These are phyloP conservation scores for Saccharomycopsis amapae DNA, from an alignment of 805 yeast species.

Conservation along the genomic window DNA sequence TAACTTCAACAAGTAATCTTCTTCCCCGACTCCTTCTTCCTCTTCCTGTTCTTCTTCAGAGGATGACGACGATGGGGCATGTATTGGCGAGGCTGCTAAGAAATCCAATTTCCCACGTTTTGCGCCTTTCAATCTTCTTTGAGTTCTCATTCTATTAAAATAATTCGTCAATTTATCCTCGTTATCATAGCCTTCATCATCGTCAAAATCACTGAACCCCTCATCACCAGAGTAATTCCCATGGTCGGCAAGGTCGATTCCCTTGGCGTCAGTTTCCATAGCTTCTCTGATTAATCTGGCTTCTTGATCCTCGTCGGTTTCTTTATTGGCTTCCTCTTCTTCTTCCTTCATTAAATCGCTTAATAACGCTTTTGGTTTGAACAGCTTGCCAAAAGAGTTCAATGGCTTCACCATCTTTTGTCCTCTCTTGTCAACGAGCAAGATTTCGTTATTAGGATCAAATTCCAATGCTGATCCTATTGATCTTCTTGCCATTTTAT, in stretches of 20 bases:
- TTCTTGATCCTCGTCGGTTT: conserved; percentile 7
- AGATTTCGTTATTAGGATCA: conserved; percentile 8
- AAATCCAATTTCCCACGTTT: not conserved
- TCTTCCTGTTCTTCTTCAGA: conserved; percentile 2
- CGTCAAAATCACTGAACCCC: conserved; percentile 13
- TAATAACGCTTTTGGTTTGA: conserved; percentile 11
- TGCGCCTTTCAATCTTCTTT: conserved; percentile 3
- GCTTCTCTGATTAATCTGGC: conserved; percentile 14
- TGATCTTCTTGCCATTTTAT: not conserved
- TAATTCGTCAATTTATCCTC: conserved; percentile 12
- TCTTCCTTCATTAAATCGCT: not conserved
- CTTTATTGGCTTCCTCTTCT: not conserved
- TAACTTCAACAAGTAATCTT: conserved; percentile 12
- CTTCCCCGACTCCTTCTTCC: conserved; percentile 12
- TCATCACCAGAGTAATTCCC: conserved; percentile 15
- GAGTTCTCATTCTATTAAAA: conserved; percentile 6
- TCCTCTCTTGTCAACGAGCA: conserved; percentile 14
- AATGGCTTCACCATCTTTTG: conserved; percentile 5
- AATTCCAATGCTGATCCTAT: not conserved
- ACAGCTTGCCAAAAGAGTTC: conserved; percentile 3
- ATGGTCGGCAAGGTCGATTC: not conserved
- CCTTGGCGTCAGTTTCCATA: conserved; percentile 4
- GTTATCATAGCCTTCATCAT: not conserved
- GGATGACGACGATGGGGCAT: not conserved
- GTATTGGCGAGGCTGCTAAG: not conserved